Percentiles rank a stretch among this genome's conserved stretches.
Conservation (phyloP, 2,329 filamentous ascomycete genomes). For the Aureobasidium sp. region DNA sequence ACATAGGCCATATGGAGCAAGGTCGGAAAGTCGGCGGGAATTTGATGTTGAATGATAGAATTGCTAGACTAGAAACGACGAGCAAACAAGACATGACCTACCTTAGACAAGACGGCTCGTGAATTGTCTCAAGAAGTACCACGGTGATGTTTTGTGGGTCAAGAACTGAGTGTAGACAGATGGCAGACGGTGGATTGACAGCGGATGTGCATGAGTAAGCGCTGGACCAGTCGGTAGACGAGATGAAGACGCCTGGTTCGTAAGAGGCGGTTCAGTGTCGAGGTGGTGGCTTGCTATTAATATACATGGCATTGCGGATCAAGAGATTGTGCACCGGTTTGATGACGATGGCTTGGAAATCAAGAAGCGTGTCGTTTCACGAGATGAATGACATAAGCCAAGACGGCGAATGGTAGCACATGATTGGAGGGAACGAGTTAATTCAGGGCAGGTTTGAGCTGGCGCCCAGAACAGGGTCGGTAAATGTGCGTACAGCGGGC, state of each 20-base stretch:
- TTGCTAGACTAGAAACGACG: neutral
- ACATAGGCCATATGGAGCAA: no score
- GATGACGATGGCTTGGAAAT: constrained; percentile 7
- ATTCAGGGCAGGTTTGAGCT: constrained; percentile 5
- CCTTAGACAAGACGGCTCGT: no score
- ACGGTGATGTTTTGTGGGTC: no score
- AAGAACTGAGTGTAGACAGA: no score
- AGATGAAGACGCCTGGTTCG: neutral
- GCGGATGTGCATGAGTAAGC: neutral
- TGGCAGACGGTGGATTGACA: neutral
- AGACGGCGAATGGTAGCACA: neutral
- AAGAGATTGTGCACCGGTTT: neutral
- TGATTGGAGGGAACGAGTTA: neutral
- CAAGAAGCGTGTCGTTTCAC: neutral
- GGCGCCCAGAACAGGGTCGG: neutral
- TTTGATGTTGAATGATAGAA: neutral
- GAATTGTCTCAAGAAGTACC: no score
- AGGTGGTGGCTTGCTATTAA: neutral
- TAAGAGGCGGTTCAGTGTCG: neutral
- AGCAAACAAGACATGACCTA: neutral
- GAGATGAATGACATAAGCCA: neutral
- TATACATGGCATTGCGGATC: neutral
- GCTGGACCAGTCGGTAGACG: neutral
- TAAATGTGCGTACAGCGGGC: no score
- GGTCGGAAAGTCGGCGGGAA: no score